Evolutionary conservation across 345 rosid genomes (phyloP), one percentile per base, ranked within the genome.

Genomic region (Hypericum androsaemum): DNA sequence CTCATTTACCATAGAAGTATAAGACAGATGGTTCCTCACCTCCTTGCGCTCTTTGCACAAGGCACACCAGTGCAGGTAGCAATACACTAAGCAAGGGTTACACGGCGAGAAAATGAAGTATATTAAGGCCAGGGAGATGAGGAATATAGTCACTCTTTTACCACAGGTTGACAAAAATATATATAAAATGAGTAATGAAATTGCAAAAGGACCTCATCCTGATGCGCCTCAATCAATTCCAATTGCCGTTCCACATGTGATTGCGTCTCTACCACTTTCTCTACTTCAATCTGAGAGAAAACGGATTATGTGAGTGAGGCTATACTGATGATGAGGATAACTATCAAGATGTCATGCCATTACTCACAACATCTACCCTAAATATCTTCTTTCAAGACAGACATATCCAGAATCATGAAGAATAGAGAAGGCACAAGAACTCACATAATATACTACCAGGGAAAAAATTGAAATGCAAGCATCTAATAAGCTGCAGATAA

Each of bases 211-310:
- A 88, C 98, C 94, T 92, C 98, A 60, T 78, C 83, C 54, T 88
- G 98, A 71, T 92, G 98, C 66, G 98, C 88, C 71, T 92, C 95
- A 51, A 88, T 85, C 64, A 92, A 78, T 71, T 88, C 98, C 68
- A 92, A 69, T 66, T 81, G 90, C 47, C 89, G 71, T 53, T 92
- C 98, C 74, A 92, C 61, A 56, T 77, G 72, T 50, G 80, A 69
- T 76, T 92, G 97, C 3, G 85, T 83, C 73, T 92, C 94, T 48
- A 88, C 98, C 71, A 88, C 98, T 80, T 88, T 88, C 54, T 94
- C 97, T 64, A 88, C 94, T 78, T 92, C 97, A 78, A 80, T 83
- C 97, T 92, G 75, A 64, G 50, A 22, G 52, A 66, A 41, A 57
- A 50, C 50, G 38, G 53, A 50, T 35, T 36, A 1, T 48, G 53